Percentiles rank a stretch among this genome's conserved stretches.
These are phyloP conservation scores for Fusarium sp. DNA, from an alignment of 2,329 filamentous ascomycete species.

Conservation along the genomic window DNA sequence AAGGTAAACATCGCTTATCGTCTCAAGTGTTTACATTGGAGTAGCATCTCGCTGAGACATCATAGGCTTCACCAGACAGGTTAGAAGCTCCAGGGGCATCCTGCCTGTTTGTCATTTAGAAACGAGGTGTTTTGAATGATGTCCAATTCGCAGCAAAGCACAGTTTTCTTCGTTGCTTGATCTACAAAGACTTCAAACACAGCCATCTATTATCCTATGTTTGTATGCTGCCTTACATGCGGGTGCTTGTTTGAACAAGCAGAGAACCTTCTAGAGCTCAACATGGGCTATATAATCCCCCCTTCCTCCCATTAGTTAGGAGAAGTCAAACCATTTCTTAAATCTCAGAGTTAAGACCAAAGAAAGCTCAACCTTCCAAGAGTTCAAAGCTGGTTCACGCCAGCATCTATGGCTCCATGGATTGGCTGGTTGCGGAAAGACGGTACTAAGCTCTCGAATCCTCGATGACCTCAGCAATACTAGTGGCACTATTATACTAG, in stretches of 20 bases:
- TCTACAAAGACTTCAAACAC: background rate
- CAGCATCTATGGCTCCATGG: too few relatives aligned
- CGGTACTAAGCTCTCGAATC: too few relatives aligned
- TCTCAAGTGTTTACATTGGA: accelerated
- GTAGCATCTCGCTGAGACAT: background rate
- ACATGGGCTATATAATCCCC: accelerated
- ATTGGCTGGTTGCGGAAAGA: too few relatives aligned
- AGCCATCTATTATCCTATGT: background rate
- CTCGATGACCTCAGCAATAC: too few relatives aligned
- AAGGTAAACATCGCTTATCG: accelerated
- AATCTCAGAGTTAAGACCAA: accelerated
- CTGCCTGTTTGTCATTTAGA: background rate
- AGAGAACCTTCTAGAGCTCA: background rate
- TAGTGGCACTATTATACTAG: too few relatives aligned
- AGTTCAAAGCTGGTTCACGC: too few relatives aligned
- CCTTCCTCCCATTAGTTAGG: accelerated
- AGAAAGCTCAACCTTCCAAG: too few relatives aligned
- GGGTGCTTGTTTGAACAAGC: too few relatives aligned
- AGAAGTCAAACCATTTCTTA: background rate
- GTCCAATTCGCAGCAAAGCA: accelerated
- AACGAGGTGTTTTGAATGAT: accelerated
- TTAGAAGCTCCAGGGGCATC: too few relatives aligned
- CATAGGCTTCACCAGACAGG: background rate
- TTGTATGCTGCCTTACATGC: background rate
- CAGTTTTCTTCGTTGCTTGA: background rate